Evolutionary conservation across 257 asterid species (phyloP), one percentile per base, ranked within the genome.

Genomic region (Nicotiana noctiflora): DNA sequence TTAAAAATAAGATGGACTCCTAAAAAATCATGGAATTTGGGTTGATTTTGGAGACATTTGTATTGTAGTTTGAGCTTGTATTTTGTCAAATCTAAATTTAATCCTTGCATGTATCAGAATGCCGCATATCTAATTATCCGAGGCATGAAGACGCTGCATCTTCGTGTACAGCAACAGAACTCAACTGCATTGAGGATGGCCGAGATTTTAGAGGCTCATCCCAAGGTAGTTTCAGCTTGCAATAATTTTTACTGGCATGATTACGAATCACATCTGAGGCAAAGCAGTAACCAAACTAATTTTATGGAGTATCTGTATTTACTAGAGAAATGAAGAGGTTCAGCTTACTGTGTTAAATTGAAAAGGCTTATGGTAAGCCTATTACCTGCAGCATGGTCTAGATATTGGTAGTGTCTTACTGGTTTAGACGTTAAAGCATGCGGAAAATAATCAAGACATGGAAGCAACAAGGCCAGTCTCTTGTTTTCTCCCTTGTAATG

Each of bases 61-160:
- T 51, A 57, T 79, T 46, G 6, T 52, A 27, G 5, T 27, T 40
- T 65, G 44, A 18, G 77, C 55, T 49, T 49, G 77, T 49, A 62
- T 65, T 64, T 64, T 19, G 79, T 49, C 68, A 66, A 74, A 60
- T 49, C 62, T 74, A 13, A n/a, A 74, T 74, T 8, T 37, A 74
- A 74, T 51, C 55, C 56, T 70, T 10, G 13, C 18, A 65, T 67
- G 80, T 66, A 23, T 75, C 88, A 94, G 98, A 94, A 94, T 85
- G 98, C 98, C 17, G 98, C 99, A 53, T 94, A 91, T 84, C 91
- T 86, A 65, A 88, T 96, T 89, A 90, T 91, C 86, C 91, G 98
- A 87, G 99, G 99, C 93, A 94, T 94, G 99, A 96, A 96, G 90
- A 96, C 99, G 29, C 92, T 96, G 92, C 95, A 91, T 88, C 97